Percentiles rank a stretch among this genome's conserved stretches.
Conservation (phyloP, 176 grass and related monocot species). For the Bromus sterilis region DNA sequence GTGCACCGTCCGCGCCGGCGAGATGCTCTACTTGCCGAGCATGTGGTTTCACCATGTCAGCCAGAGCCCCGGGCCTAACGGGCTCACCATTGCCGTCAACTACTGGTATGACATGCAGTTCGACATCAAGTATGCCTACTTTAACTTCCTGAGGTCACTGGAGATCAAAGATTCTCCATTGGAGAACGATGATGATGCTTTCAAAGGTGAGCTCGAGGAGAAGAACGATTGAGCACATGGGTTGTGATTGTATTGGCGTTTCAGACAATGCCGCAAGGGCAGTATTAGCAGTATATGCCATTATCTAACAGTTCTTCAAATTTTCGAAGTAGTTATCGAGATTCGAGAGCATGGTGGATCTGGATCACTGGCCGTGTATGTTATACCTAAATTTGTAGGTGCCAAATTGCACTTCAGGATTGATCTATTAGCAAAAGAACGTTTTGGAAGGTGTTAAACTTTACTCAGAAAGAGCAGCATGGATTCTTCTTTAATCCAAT, state of each 20-base stretch:
- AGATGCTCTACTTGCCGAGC: conserved; percentile 95
- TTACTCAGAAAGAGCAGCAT: neutral
- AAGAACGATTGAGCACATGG: neutral
- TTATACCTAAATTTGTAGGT: conserved; percentile 1
- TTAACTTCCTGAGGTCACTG: conserved; percentile 69
- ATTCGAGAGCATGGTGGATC: neutral
- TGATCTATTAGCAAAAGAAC: neutral
- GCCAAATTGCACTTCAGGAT: neutral
- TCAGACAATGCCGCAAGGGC: neutral
- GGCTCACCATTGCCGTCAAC: conserved; percentile 85
- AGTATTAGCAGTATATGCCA: neutral
- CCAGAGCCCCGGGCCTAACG: conserved; percentile 73
- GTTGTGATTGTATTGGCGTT: neutral
- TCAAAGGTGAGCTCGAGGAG: conserved; percentile 12
- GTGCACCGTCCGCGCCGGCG: conserved; percentile 79
- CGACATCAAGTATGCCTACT: conserved; percentile 96
- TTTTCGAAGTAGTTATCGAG: neutral
- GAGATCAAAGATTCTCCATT: neutral
- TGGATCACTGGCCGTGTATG: neutral
- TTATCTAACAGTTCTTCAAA: neutral
- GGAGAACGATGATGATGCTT: neutral
- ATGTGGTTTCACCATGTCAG: conserved; percentile 99
- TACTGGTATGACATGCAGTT: conserved; percentile 99
- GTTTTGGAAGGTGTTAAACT: neutral
- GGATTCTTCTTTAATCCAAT: neutral